Percentiles rank a stretch among this genome's conserved stretches.
phyloP scores from a whole-genome alignment of 371 early-diverging fungal genomes.

The Mucor piriformis region DNA sequence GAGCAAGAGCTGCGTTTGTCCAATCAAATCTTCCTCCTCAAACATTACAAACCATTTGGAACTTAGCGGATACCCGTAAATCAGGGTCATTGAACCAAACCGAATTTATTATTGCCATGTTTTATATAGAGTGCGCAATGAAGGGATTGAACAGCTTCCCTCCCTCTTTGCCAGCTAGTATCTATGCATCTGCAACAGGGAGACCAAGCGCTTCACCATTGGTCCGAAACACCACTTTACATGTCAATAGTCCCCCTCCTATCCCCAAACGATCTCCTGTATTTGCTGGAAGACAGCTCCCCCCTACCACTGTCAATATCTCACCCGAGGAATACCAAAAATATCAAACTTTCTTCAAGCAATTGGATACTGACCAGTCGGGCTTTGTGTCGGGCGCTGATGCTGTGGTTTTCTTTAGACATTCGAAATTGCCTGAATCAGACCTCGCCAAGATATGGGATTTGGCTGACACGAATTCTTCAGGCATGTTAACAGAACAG shows the following conservation, averaged over 20 bases:
- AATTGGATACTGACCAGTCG: slow-evolving; percentile 32
- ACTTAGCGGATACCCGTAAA: slow-evolving; percentile 70
- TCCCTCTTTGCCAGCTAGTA: slow-evolving; percentile 53
- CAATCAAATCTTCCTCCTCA: slow-evolving; percentile 56
- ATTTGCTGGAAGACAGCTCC: slow-evolving; percentile 12
- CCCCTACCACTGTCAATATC: slow-evolving; percentile 19
- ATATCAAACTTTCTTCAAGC: slow-evolving; percentile 36
- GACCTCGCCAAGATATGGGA: slow-evolving; percentile 79
- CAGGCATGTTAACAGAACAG: slow-evolving; percentile 47
- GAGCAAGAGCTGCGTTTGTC: slow-evolving; percentile 51
- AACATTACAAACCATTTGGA: slow-evolving; percentile 58
- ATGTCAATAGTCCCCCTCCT: slow-evolving; percentile 21
- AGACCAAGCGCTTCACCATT: slow-evolving; percentile 36
- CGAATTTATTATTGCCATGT: slow-evolving; percentile 85
- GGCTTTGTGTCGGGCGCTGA: slow-evolving; percentile 58
- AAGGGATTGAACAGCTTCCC: slow-evolving; percentile 61
- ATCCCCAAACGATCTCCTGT: slow-evolving; percentile 20
- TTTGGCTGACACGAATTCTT: slow-evolving; percentile 52
- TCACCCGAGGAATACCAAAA: slow-evolving; percentile 33
- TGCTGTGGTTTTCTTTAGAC: slow-evolving; percentile 75
- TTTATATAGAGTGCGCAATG: slow-evolving; percentile 74
- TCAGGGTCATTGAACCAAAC: slow-evolving; percentile 69
- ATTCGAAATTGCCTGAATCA: slow-evolving; percentile 70
- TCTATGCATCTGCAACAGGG: slow-evolving; percentile 64
- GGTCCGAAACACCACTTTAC: slow-evolving; percentile 25